Conservation (phyloP, 2,329 filamentous ascomycete species). For the Teratosphaeriaceae sp. region DNA sequence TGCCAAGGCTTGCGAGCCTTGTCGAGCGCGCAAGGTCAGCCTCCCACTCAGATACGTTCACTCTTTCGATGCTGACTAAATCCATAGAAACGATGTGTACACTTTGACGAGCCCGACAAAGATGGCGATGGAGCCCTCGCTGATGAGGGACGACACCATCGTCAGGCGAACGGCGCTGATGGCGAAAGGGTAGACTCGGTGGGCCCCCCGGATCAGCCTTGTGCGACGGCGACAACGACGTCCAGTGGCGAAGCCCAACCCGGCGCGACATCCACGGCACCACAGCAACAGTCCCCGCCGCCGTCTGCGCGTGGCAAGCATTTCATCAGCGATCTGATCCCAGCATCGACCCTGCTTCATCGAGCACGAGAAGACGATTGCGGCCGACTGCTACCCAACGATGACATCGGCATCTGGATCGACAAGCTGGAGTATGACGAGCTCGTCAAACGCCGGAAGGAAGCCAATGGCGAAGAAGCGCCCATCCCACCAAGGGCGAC, state of each 20-base stretch:
- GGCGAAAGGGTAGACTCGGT: neutral
- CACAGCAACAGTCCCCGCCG: slow-evolving; percentile 1
- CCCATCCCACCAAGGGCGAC: neutral
- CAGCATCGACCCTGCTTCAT: slow-evolving; percentile 41
- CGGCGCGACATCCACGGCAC: neutral
- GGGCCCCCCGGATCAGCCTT: slow-evolving; percentile 3
- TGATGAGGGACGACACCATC: neutral
- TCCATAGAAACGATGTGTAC: slow-evolving; percentile 29
- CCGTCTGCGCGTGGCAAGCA: slow-evolving; percentile 16
- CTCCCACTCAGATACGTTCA: no score
- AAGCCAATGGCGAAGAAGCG: slow-evolving; percentile 7
- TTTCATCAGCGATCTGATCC: slow-evolving; percentile 42
- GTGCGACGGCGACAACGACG: slow-evolving; percentile 8
- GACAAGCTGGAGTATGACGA: slow-evolving; percentile 27
- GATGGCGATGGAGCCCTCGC: slow-evolving; percentile 5
- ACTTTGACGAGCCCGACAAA: slow-evolving; percentile 16
- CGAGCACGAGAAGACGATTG: slow-evolving; percentile 4
- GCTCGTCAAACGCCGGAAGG: slow-evolving; percentile 20
- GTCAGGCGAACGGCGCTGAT: neutral
- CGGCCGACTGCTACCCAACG: slow-evolving; percentile 10
- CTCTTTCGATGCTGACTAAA: no score
- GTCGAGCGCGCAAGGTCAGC: slow-evolving; percentile 25
- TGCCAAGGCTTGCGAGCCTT: slow-evolving; percentile 28
- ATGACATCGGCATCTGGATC: slow-evolving; percentile 31
- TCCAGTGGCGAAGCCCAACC: neutral